Base-by-base conservation (phyloP, 352 stramenopile species). In the Globisporangium polare region DNA sequence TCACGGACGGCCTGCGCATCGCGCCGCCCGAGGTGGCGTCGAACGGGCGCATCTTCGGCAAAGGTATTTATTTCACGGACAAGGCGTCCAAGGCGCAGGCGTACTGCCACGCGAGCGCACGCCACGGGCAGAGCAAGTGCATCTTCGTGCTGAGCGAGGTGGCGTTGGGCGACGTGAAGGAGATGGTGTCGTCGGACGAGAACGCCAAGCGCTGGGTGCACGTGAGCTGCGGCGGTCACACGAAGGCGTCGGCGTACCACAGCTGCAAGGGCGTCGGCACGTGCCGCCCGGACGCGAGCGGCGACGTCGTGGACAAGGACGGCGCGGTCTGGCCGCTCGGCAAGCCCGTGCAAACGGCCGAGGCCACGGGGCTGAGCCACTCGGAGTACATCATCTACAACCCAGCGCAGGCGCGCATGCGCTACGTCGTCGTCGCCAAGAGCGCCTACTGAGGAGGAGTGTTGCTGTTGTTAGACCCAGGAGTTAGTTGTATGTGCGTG, bases 321-420 rank as follows among this genome's bases (percentile, higher is more conserved):
- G 83, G 83, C 37, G 75, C 77, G 5, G 60, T 89, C 31, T 89
- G 83, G 79, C 83, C 83, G 43, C 61, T 93, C 22, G 83, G 83
- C 52, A 86, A 83, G 60, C 65, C 74, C 43, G 78, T 74, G 2
- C 78, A 78, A 15, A 68, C 77, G 10, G 76, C 78, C 37, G 73
- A 92, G 37, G 68, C 71, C 20, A 86, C 74, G 17, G 80, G 74
- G 12, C 70, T 88, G 54, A 72, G 75, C 54, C 80, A 92, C 71
- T 93, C 83, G 61, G 86, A 95, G 67, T 95, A 87, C 74, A 89
- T 95, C 62, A 83, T 95, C 50, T 94, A 91, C 80, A 90, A 95
- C 63, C 64, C 76, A 18, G 75, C 71, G 52, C 86, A 93, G 59
- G 83, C 80, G 52, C 80, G 83, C 37, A 93, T 95, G 75, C 83